Conservation (phyloP, 768 basidiomycete species). For the Gloeophyllum trabeum region DNA sequence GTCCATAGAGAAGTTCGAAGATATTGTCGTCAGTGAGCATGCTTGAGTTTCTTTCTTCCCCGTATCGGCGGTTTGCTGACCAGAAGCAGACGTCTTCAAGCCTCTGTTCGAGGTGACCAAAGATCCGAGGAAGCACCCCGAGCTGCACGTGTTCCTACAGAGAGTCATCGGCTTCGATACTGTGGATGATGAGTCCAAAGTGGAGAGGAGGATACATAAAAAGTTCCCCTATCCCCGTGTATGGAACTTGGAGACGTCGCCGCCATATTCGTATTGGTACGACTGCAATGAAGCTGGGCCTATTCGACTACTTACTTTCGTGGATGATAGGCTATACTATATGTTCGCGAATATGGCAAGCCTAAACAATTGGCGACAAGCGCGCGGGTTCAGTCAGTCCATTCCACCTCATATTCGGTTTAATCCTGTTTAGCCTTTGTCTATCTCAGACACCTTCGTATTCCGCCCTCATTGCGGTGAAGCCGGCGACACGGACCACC, state of each 20-base stretch:
- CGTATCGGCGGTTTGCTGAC: no score
- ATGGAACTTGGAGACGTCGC: constrained; percentile 86
- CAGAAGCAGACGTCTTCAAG: constrained; percentile 76
- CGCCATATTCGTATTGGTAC: constrained; percentile 93
- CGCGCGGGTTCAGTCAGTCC: constrained; percentile 79
- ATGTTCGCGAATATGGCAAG: constrained; percentile 96
- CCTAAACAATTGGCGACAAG: constrained; percentile 84
- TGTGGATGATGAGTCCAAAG: constrained; percentile 97
- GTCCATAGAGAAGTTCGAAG: constrained; percentile 76
- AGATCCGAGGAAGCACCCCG: constrained; percentile 82
- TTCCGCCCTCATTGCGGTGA: constrained; percentile 96
- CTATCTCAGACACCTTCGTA: constrained; percentile 76
- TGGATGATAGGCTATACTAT: constrained; percentile 71
- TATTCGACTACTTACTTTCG: constrained; percentile 4
- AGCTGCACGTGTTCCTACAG: constrained; percentile 90
- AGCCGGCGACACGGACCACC: constrained; percentile 96
- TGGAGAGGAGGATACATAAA: constrained; percentile 81
- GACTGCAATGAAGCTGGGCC: constrained; percentile 9
- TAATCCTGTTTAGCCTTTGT: constrained; percentile 3
- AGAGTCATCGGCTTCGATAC: constrained; percentile 95
- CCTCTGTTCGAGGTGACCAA: constrained; percentile 95
- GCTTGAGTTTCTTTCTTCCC: neutral
- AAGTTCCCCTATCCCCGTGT: constrained; percentile 88
- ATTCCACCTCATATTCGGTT: neutral
- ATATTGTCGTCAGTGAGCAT: constrained; percentile 76